Base-by-base conservation (phyloP, 208 protist genomes). In the Sergeia podlipaevii region DNA sequence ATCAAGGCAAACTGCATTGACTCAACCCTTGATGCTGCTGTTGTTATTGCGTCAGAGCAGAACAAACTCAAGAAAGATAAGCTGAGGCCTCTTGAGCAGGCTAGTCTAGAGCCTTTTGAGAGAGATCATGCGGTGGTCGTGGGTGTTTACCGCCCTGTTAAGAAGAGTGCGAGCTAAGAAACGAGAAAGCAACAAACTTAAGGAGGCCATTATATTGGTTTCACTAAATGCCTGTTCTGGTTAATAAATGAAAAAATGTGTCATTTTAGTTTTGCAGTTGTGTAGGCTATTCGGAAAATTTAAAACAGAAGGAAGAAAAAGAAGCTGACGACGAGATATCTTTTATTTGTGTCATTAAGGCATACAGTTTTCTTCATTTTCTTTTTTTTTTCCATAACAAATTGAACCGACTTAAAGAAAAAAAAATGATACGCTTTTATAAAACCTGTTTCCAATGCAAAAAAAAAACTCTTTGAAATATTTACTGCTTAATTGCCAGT, bases 1-100 rank as follows among this genome's bases (percentile, higher is more conserved):
- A 99, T 99, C 76, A 99, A 99, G 91, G 98, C 99, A 23, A 99
- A 97, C 72, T 99, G 98, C 90, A 99, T 99, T 55, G 98, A 99
- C 81, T 99, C 98, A 13, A 99, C 98, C 2, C 81, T 96, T 11
- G 80, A 89, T 42, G 85, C 99, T 5, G 91, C 93, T 43, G 92
- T 96, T 39, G 98, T 99, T 15, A 99, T 99, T 72, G 98, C 97
- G 27, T 60, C 74, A 0, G 98, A 99, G 83, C 83, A 99, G 11
- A 77, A 98, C 38, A 98, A 98, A 61, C 73, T 99, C 46, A 89
- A 97, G 74, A 94, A 96, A 54, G 93, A 97, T 56, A 89, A 97
- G 48, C 91, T 99, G 60, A 99, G 98, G 78, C 97, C 97, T 20
- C 60, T 96, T 44, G 98, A 99, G 84, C 96, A 99, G 71, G 76